phyloP scores from a whole-genome alignment of 495 filamentous ascomycete genomes.

The Daldinia concentrica region DNA sequence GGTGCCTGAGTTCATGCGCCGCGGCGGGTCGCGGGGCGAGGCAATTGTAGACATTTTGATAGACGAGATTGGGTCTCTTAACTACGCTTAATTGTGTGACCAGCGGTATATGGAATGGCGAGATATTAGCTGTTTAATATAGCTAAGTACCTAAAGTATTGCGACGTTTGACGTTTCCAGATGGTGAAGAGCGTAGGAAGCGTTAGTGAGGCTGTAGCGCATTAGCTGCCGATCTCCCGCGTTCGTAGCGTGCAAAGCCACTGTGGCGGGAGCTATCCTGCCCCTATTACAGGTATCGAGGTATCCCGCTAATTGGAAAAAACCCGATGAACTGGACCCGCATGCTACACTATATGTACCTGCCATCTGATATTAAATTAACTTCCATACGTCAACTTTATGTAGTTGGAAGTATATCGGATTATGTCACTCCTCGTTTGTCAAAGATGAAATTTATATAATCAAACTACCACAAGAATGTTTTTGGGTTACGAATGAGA shows the following conservation, averaged over 20 bases:
- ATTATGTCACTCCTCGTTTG: neutral
- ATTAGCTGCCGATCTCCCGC: slow-evolving; percentile 40
- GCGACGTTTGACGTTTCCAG: slow-evolving; percentile 22
- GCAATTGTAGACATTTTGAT: slow-evolving; percentile 79
- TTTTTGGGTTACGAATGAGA: neutral
- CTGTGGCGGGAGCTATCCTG: slow-evolving; percentile 40
- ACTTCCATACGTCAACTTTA: neutral
- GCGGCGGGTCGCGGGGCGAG: slow-evolving; percentile 68
- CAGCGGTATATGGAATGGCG: neutral
- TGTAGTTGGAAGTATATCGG: neutral
- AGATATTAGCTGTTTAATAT: neutral
- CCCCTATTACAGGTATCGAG: neutral
- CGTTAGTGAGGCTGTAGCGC: slow-evolving; percentile 28
- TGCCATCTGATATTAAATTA: neutral
- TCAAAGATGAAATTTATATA: neutral
- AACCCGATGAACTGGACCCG: neutral
- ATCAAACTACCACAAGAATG: neutral
- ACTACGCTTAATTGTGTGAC: neutral
- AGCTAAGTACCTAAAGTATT: no score
- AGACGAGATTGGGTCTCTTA: neutral
- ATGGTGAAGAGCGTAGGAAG: neutral
- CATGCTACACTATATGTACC: neutral
- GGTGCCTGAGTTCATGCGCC: slow-evolving; percentile 55
- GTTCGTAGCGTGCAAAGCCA: slow-evolving; percentile 38
- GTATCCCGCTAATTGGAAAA: neutral